Percentiles rank a stretch among this genome's conserved stretches.
These are phyloP conservation scores for Morella rubra DNA, from an alignment of 306 rosid genomes.

Conservation along the genomic window DNA sequence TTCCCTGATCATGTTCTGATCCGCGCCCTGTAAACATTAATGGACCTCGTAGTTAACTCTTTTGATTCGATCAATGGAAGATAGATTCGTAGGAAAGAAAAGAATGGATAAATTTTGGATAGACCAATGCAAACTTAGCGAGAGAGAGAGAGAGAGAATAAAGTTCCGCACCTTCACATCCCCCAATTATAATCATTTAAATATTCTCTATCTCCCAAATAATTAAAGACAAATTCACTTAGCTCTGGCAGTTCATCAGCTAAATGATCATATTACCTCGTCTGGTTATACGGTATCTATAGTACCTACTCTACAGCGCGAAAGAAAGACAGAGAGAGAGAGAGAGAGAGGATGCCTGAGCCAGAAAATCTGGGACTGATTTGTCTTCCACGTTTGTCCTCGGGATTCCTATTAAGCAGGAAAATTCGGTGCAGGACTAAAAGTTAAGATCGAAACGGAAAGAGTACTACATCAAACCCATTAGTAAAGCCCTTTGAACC, in stretches of 20 bases:
- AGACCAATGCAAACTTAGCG: neutral
- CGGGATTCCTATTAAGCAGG: constrained; percentile 37
- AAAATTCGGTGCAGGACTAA: constrained; percentile 15
- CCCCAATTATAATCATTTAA: neutral
- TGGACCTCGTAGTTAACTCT: neutral
- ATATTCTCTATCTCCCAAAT: too few relatives aligned
- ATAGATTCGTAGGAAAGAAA: neutral
- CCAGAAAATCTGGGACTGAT: constrained; percentile 23
- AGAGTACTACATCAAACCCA: neutral
- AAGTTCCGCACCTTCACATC: neutral
- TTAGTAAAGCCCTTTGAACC: neutral
- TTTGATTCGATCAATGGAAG: neutral
- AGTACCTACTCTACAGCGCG: neutral
- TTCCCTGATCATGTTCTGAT: constrained; percentile 6
- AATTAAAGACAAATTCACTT: neutral
- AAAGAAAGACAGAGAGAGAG: neutral
- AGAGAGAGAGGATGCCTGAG: constrained; percentile 18
- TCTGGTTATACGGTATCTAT: neutral
- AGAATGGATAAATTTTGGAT: neutral
- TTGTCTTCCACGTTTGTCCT: constrained; percentile 27
- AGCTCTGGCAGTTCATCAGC: too few relatives aligned
- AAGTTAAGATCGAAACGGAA: constrained; percentile 6
- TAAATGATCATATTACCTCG: neutral
- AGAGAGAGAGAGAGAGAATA: neutral
- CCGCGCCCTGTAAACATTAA: constrained; percentile 26